These are phyloP conservation scores for Ustilago crameri DNA, from an alignment of 1,284 basidiomycete species.

Conservation along the genomic window DNA sequence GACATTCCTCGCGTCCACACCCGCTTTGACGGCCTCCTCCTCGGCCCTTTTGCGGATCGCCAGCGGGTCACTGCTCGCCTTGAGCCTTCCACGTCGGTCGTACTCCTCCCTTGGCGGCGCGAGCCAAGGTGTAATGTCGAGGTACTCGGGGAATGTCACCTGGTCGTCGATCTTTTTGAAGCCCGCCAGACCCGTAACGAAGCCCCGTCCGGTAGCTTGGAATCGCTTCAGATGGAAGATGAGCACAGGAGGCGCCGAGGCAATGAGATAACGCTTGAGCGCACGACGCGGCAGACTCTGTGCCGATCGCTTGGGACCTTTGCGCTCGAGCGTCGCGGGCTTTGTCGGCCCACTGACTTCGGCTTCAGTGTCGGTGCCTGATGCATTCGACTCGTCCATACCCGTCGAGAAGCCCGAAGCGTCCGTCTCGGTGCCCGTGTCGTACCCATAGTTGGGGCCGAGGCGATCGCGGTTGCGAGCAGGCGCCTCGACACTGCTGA, in stretches of 20 bases:
- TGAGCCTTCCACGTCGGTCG: conserved; percentile 69
- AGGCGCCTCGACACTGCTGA: conserved; percentile 32
- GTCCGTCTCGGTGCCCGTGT: conserved; percentile 49
- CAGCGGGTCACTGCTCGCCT: conserved; percentile 67
- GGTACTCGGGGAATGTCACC: conserved; percentile 84
- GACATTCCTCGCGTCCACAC: conserved; percentile 69
- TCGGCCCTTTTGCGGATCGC: conserved; percentile 53
- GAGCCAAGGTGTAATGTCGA: conserved; percentile 86
- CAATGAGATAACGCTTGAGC: conserved; percentile 92
- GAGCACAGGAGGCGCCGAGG: conserved; percentile 84
- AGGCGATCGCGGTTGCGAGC: conserved; percentile 7
- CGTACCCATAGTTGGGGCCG: conserved; percentile 29
- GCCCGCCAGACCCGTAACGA: conserved; percentile 40
- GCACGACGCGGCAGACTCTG: conserved; percentile 79
- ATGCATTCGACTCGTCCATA: conserved; percentile 41
- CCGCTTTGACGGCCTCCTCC: conserved; percentile 57
- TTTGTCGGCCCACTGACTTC: conserved; percentile 9
- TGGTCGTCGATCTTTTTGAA: conserved; percentile 88
- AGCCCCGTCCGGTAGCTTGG: conserved; percentile 71
- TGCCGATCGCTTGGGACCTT: conserved; percentile 43
- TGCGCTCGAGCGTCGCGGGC: conserved; percentile 3
- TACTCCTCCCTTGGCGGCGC: conserved; percentile 81
- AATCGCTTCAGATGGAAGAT: conserved; percentile 94
- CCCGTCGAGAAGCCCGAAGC: conserved; percentile 43
- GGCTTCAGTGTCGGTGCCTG: conserved; percentile 39